Conservation (phyloP, 2,329 filamentous ascomycete genomes). For the Daldinia eschscholtzii region DNA sequence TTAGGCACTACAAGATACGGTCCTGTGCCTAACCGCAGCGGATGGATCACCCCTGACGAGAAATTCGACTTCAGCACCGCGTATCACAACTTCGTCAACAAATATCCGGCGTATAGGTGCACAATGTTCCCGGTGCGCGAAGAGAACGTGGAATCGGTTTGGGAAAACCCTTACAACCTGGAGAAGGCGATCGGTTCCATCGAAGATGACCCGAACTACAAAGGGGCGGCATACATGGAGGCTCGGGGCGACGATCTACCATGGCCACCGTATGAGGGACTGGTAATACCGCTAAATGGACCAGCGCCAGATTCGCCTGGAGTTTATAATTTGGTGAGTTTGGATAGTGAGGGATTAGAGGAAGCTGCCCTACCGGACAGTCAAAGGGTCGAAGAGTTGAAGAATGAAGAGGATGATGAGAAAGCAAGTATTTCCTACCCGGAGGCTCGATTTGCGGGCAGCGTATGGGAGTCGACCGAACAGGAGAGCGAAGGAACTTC, state of each 20-base stretch:
- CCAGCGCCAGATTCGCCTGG: not conserved
- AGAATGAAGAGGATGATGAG: not conserved
- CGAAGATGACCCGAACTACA: conserved; percentile 36
- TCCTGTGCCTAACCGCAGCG: conserved; percentile 39
- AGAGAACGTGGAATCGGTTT: conserved; percentile 18
- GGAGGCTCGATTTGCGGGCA: not conserved
- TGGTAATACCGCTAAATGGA: conserved; percentile 15
- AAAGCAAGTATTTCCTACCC: not conserved
- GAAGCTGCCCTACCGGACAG: not conserved
- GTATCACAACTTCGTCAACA: conserved; percentile 23
- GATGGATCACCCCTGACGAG: conserved; percentile 30
- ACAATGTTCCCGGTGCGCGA: conserved; percentile 38
- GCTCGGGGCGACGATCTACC: conserved; percentile 13
- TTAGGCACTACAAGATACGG: conserved; percentile 8
- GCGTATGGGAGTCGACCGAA: not conserved
- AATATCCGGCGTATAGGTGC: conserved; percentile 32
- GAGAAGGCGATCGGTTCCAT: conserved; percentile 5
- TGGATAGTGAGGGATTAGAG: no score
- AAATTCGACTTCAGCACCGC: conserved; percentile 27
- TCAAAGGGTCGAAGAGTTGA: not conserved
- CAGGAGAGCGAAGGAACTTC: not conserved
- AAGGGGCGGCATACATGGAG: not conserved
- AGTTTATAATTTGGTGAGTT: not conserved
- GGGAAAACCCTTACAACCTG: conserved; percentile 10
- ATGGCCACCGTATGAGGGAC: conserved; percentile 40